Base-by-base conservation (phyloP, 2,329 filamentous ascomycete genomes). In the Curvularia sp. region DNA sequence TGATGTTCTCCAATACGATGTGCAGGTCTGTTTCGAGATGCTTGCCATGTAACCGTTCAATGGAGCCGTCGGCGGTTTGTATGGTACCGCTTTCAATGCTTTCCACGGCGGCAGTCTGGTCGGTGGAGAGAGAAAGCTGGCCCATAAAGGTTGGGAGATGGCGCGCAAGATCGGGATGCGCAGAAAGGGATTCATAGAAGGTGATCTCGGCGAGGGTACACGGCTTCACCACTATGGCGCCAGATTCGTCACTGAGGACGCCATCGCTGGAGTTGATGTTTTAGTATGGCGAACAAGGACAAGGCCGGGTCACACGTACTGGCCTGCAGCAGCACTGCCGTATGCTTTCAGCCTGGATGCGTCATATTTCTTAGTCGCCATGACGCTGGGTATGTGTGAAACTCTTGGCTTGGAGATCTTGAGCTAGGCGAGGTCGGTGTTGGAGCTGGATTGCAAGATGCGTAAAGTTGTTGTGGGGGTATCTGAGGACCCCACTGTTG, bases 151-250 rank as follows among this genome's bases (percentile, higher is more conserved):
- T 84, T 45, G 95, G 94, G 83, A 98, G 94, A 69, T 94, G 86
- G 23, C 88, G 85, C 49, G 88, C 85, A 70, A 98, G 92, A 1
- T 89, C 86, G 28, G 87, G 86, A 73, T 96, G 89, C 21, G 83
- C 78, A 27, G 88, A 73, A 25, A 81, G 88, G 38, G 87, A 86
- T 75, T 97, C 87, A 82, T 99, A 99, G 78, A 99, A 99, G 43
- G 87, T 84, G 69, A 98, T 87, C 80, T 99, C 95, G 63, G 88
- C 84, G 62, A 87, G 80, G 0, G 91, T 96, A 77, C 94, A 98
- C 18, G 95, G 95, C 79, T 99, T 99, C 74, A 97, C 92, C 75
- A 99, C 91, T 32, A 98, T 83, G 63, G 90, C 87, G 74, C 95
- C 95, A 52, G 91, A 87, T 54, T 85, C 83, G 72, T 96, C 92